Base-by-base conservation (phyloP, 805 yeast species). In the Maudiozyma pseudohumilis region DNA sequence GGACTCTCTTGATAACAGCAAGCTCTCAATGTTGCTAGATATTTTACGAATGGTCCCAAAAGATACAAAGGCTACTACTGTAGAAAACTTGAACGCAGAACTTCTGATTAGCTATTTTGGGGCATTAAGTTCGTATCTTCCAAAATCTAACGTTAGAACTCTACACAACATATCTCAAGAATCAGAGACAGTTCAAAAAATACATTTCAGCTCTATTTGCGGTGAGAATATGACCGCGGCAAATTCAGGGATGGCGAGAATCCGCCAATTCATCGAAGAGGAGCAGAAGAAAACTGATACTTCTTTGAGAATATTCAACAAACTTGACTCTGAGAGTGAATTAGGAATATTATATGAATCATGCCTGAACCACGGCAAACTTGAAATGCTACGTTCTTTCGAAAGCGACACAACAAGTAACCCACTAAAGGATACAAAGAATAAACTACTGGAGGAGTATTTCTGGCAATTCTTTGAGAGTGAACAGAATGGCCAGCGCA, bases 381-480 rank as follows among this genome's bases (percentile, higher is more conserved):
- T 59, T 37, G 47, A 50, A 5, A 27, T 54, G 12, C 38, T 61
- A 6, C 40, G 48, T 9, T 34, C 43, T 12, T 45, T 56, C 28
- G 13, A 7, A 5, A 17, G 15, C 12, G 13, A 5, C 12, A 20
- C 13, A 8, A 18, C 12, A 17, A 27, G 27, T 25, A 12, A 11
- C 11, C 35, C 41, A 24, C 34, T 46, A 17, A 21, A 29, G 21
- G 30, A 40, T 12, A 47, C 43, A 9, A 49, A 50, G 15, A 40
- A 38, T 10, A 34, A 31, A 3, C 15, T 38, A 1, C 39, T 62
- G 6, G 45, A 53, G 12, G 53, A 54, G 26, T 53, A 56, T 42
- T 68, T 68, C 38, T 64, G 72, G 65, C 55, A 56, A 24, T 64
- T 63, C 38, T 68, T 61, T 45, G 68, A 68, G 34, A 50, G 48